Conservation (phyloP, 2,329 filamentous ascomycete species). For the Arachnopeziza araneosa region DNA sequence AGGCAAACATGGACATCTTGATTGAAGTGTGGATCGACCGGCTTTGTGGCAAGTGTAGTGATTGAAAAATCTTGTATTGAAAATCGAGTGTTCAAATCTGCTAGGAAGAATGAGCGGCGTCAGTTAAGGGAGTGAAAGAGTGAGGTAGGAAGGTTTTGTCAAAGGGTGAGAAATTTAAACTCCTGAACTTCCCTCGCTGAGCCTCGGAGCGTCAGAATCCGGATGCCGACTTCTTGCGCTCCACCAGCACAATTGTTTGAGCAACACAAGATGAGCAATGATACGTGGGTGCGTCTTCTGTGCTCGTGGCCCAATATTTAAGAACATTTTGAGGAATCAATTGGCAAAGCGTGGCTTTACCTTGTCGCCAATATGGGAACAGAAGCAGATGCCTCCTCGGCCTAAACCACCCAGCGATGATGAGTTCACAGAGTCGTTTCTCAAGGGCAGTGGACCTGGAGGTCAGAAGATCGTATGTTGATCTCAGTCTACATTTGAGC, state of each 20-base stretch:
- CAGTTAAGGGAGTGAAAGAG: background rate
- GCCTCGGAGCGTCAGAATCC: background rate
- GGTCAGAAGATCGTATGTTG: conserved; percentile 82
- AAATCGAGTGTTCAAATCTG: background rate
- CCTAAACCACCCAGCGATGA: conserved; percentile 65
- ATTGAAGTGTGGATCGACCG: background rate
- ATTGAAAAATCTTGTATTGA: background rate
- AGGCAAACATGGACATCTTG: conserved; percentile 33
- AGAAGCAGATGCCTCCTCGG: conserved; percentile 68
- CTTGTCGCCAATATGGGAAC: background rate
- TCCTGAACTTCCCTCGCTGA: background rate
- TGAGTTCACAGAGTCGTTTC: conserved; percentile 78
- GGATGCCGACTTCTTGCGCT: background rate
- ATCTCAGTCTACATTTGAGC: background rate
- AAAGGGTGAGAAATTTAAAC: background rate
- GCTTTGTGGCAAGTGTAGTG: background rate
- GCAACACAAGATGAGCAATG: conserved; percentile 24
- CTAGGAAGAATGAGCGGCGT: background rate
- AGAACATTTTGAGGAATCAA: background rate
- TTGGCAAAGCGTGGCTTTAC: background rate
- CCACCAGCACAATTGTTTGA: background rate
- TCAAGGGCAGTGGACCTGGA: conserved; percentile 88
- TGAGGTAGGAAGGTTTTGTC: background rate
- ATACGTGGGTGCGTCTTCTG: conserved; percentile 14
- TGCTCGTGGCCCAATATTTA: conserved; percentile 9